Percentiles rank a stretch among this genome's conserved stretches.
Evolutionary conservation across 306 rosid species (phyloP).

Genomic region (Cicer cuneatum): DNA sequence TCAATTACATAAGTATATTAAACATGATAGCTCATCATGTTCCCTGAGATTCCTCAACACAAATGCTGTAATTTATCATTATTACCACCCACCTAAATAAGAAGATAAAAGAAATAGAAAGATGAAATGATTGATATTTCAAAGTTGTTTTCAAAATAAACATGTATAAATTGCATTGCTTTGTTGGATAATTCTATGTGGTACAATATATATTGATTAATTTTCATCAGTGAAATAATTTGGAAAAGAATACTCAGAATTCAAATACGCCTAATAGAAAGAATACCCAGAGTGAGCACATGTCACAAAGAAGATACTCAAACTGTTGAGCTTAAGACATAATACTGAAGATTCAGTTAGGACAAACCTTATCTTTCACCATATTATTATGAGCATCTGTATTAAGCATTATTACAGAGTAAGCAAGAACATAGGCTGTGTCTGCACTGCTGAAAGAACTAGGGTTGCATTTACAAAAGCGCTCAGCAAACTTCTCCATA

Average conservation of each 20-base stretch:
- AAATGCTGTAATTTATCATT: slow-evolving; percentile 25
- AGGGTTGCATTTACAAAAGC: slow-evolving; percentile 95
- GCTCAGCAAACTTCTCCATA: slow-evolving; percentile 99
- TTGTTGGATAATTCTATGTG: slow-evolving; percentile 23
- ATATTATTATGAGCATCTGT: slow-evolving; percentile 96
- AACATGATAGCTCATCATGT: slow-evolving; percentile 18
- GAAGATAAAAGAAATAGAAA: slow-evolving; percentile 25
- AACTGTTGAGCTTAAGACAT: slow-evolving; percentile 29
- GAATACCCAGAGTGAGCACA: slow-evolving; percentile 27
- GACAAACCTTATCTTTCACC: slow-evolving; percentile 96
- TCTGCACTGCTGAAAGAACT: slow-evolving; percentile 97
- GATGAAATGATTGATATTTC: slow-evolving; percentile 34
- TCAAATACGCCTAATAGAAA: slow-evolving; percentile 31
- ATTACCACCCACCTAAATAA: slow-evolving; percentile 12
- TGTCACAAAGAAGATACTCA: slow-evolving; percentile 23
- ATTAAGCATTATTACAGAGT: slow-evolving; percentile 98
- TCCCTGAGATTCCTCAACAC: slow-evolving; percentile 25
- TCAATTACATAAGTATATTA: slow-evolving; percentile 27
- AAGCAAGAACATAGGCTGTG: slow-evolving; percentile 97
- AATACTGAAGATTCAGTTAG: slow-evolving; percentile 44
- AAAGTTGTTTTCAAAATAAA: slow-evolving; percentile 27
- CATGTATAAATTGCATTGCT: slow-evolving; percentile 29
- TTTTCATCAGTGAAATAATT: slow-evolving; percentile 39
- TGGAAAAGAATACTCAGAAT: slow-evolving; percentile 24
- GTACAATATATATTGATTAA: slow-evolving; percentile 37